These are phyloP conservation scores for Dictyostelium gargantuum DNA, from an alignment of 208 protist genomes.

Conservation along the genomic window DNA sequence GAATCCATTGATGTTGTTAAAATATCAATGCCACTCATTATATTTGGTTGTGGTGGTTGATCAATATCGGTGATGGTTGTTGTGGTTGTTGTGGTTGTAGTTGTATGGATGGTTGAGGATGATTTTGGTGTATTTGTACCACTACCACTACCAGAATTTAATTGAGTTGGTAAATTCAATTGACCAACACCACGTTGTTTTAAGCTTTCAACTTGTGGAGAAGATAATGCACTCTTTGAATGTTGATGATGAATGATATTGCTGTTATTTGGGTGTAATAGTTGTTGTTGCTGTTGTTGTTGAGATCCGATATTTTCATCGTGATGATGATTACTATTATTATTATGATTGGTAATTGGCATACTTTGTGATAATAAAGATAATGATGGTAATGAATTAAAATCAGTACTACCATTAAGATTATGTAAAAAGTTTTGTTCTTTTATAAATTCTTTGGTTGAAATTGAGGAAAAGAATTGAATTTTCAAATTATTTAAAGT, in stretches of 20 bases:
- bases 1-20: constrained; percentile 2
- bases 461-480: constrained; percentile 27
- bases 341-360: background rate
- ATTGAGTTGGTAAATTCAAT: background rate
- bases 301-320: background rate
- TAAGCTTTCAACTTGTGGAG: background rate
- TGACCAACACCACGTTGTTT: background rate
- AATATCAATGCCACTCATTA: background rate
- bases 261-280: background rate
- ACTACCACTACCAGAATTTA: background rate
- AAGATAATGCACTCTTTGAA: background rate
- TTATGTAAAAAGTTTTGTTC: background rate
- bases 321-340: background rate
- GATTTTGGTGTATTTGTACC: background rate
- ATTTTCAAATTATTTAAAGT: constrained; percentile 11
- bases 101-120: background rate
- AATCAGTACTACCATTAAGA: background rate
- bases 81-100: background rate
- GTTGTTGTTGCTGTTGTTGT: background rate
- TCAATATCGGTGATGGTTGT: background rate
- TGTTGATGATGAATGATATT: background rate
- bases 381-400: background rate
- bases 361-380: background rate
- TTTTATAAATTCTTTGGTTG: background rate
- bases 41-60: background rate